Percentiles rank a stretch among this genome's conserved stretches.
Conservation (phyloP, 768 basidiomycete genomes). For the Lentinula sp. region DNA sequence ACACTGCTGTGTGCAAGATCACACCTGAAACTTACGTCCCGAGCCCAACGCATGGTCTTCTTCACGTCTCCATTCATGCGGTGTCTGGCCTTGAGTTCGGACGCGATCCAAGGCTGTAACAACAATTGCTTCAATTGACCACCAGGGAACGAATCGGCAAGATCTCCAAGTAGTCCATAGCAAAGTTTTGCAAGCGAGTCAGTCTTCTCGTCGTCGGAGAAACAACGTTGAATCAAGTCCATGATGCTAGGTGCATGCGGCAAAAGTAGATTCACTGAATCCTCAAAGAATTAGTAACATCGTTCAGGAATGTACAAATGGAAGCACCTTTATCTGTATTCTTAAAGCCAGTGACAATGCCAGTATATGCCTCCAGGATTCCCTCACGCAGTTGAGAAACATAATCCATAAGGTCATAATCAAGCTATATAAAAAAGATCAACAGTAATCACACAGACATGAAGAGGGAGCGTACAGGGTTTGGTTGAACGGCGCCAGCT, state of each 20-base stretch:
- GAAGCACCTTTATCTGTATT: constrained; percentile 65
- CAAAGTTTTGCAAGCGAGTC: constrained; percentile 70
- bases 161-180: constrained; percentile 87
- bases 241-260: constrained; percentile 71
- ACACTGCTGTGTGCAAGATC: not conserved
- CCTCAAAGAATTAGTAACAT: not conserved
- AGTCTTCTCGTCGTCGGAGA: constrained; percentile 77
- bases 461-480: constrained; percentile 57
- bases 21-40: constrained; percentile 58
- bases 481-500: constrained; percentile 83
- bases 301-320: not conserved
- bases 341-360: constrained; percentile 88
- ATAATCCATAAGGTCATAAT: constrained; percentile 90
- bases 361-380: constrained; percentile 95
- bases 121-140: constrained; percentile 79
- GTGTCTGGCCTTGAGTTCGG: constrained; percentile 65
- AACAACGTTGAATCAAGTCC: constrained; percentile 72
- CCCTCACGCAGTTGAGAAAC: constrained; percentile 86
- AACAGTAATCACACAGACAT: not conserved
- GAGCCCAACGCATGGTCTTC: constrained; percentile 90
- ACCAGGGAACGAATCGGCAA: constrained; percentile 81
- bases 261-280: constrained; percentile 47
- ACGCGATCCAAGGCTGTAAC: constrained; percentile 73
- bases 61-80: constrained; percentile 75
- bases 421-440: constrained; percentile 39